A percentile compares a stretch with the other conserved stretches of the same genome.
Conservation (phyloP, 73 alveolate species). For the Effrenium voratum region DNA sequence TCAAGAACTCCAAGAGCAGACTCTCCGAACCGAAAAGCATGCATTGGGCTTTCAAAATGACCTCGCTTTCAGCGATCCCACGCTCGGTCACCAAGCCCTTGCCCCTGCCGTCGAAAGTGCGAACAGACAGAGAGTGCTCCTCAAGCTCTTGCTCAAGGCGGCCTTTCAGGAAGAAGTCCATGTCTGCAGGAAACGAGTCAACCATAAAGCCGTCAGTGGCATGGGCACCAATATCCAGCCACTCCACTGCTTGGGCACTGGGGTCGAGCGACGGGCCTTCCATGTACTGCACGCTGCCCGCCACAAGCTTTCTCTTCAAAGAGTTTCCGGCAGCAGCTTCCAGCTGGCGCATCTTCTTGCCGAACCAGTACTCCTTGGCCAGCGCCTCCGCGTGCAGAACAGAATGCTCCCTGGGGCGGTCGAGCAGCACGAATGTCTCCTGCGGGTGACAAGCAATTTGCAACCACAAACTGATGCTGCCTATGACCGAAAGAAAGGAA, state of each 20-base stretch:
- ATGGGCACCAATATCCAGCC: too few relatives aligned
- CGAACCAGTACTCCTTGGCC: neutral
- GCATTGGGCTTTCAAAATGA: slow-evolving; percentile 6
- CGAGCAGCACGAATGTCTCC: neutral
- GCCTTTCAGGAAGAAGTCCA: too few relatives aligned
- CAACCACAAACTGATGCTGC: neutral
- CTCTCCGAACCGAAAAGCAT: neutral
- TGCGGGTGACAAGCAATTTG: neutral
- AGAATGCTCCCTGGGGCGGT: slow-evolving; percentile 3
- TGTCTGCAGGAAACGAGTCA: too few relatives aligned
- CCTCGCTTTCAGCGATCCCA: slow-evolving; percentile 3
- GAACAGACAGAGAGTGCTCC: neutral
- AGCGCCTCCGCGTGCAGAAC: neutral
- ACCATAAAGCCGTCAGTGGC: too few relatives aligned
- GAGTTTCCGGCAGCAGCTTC: too few relatives aligned
- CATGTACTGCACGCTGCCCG: too few relatives aligned
- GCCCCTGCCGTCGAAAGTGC: neutral
- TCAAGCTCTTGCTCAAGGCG: neutral
- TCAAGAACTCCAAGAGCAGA: neutral
- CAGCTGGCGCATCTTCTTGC: neutral
- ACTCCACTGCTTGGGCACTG: too few relatives aligned
- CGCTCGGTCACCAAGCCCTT: neutral
- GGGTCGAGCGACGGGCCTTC: too few relatives aligned
- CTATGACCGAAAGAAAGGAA: neutral
- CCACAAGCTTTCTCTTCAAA: too few relatives aligned